Base-by-base conservation (phyloP, 805 yeast genomes). In the Saccharomycopsis olivae region DNA sequence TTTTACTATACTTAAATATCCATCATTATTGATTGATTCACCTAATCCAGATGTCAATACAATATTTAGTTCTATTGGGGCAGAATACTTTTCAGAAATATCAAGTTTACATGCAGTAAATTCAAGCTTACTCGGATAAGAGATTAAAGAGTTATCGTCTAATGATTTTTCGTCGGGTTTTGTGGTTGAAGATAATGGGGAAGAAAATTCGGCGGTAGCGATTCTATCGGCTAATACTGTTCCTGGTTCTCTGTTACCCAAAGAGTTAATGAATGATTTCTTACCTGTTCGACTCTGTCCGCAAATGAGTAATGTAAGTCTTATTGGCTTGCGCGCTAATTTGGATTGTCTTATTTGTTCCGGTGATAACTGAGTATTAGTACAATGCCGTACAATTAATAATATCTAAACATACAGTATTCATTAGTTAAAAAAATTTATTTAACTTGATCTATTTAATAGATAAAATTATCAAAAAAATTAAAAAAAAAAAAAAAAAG, bases 41-140 rank as follows among this genome's bases (percentile, higher is more conserved):
- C 89, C 92, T 52, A 80, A 75, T 1, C 89, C 92, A 16, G 85
- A 82, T 4, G 89, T 69, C 52, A 78, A 78, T 36, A 80, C 71
- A 35, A 80, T 64, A 47, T 74, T 73, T 48, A 84, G 61, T 29
- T 64, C 53, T 32, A 75, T 63, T 3, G 71, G 64, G 1, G 73
- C 59, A 5, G 73, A 69, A 23, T 23, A 8, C 10, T 23, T 10
- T 8, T 23, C 10, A 23, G 25, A 23, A 23, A 23, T 10, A 23
- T 23, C 25, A 23, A 8, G 25, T 6, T 6, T 23, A 23, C 25
- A 8, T 6, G 25, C 25, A 10, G 25, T 23, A 6, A 23, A 8
- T 8, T 6, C 25, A 8, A 23, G 10, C 10, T 23, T 23, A 10
- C 10, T 8, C 6, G 10, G 10, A 23, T 23, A 6, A 23, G 10